Conservation (phyloP, 352 stramenopile genomes). For the Globisporangium nagaii region DNA sequence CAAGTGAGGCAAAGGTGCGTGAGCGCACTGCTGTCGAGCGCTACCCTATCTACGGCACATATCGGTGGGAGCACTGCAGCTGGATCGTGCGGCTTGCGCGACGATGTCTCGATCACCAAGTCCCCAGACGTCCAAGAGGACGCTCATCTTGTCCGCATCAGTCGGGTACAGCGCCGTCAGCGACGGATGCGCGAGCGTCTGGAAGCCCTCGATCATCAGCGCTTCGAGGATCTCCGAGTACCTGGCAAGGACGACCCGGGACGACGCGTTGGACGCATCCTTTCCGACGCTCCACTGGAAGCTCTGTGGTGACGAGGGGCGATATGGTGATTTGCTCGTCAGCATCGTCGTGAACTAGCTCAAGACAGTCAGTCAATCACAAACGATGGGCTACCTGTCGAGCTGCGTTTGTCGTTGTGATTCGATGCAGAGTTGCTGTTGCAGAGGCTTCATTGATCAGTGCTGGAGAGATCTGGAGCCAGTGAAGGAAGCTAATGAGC, state of each 20-base stretch:
- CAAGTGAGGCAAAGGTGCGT: no score
- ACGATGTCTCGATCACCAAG: constrained; percentile 15
- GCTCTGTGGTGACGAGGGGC: no score
- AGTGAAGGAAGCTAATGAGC: background rate
- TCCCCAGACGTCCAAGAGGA: constrained; percentile 23
- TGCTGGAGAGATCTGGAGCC: background rate
- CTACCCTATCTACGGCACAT: no score
- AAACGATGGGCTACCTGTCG: background rate
- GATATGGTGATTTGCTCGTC: background rate
- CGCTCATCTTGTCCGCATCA: constrained; percentile 4
- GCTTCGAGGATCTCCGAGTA: constrained; percentile 7
- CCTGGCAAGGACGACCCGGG: background rate
- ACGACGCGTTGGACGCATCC: background rate
- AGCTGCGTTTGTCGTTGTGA: background rate
- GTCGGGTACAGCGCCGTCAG: constrained; percentile 17
- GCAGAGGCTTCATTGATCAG: background rate
- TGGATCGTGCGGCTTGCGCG: background rate
- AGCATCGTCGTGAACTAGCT: background rate
- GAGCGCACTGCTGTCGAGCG: no score
- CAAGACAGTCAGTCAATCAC: background rate
- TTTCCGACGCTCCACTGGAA: background rate
- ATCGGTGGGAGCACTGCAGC: no score
- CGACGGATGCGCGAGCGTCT: constrained; percentile 14
- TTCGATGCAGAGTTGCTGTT: background rate
- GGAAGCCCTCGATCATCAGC: constrained; percentile 8